Base-by-base conservation (phyloP, 345 rosid genomes). In the Bruguiera sexangula region DNA sequence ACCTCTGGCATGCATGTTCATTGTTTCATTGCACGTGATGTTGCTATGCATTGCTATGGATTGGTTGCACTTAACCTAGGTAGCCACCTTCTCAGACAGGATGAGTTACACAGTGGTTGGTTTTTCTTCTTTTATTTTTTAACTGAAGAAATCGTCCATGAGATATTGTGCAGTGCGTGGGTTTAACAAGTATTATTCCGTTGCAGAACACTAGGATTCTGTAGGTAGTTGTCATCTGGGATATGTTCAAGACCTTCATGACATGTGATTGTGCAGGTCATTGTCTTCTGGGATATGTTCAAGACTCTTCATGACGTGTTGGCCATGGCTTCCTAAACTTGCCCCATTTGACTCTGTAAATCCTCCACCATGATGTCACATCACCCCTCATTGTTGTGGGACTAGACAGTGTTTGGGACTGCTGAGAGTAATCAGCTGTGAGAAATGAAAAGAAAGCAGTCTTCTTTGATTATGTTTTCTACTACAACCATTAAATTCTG, bases 31-130 rank as follows among this genome's bases (percentile, higher is more conserved):
- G 48, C 48, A 39, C 13, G 13, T 10, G 15, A 39, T 39, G 13
- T 39, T 39, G 13, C 48, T 39, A 2, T 39, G 16, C 3, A 39
- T 39, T 39, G 48, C 48, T 39, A 39, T 39, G 48, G 48, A 39
- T 39, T 11, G 48, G 15, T 39, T 39, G 16, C 16, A 11, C 48
- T 39, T 10, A 39, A 39, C 48, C 48, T 9, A 39, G 48, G 48
- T 39, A 9, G 11, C 43, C 36, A 32, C 5, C 43, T 37, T 37
- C 43, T 37, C 43, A 8, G 8, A 37, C 43, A 9, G 13, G 43
- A 37, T 37, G 16, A 39, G 15, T 63, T 66, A 27, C 19, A 19
- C 24, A 27, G 62, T 69, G 58, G 62, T n/a, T 64, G 36, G n/a
- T 68, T 60, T 67, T 46, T 19, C 18, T 6, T 53, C 16, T 51